A percentile compares a stretch with the other conserved stretches of the same genome.
phyloP scores from a whole-genome alignment of 2,329 filamentous ascomycete species.

The Microsporum audouinii region DNA sequence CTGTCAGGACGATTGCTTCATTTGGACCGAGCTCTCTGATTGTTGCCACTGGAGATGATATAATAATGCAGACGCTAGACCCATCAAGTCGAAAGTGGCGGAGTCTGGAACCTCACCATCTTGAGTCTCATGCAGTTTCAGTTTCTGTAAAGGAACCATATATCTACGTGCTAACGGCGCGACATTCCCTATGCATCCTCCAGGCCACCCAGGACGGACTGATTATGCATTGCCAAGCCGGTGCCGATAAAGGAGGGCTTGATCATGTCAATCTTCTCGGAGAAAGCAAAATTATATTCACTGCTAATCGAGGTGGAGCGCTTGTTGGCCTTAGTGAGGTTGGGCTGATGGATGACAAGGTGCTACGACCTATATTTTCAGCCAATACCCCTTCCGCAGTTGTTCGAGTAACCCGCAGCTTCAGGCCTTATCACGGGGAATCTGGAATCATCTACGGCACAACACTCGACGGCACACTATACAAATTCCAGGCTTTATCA shows the following conservation, averaged over 20 bases:
- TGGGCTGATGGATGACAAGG: conserved; percentile 20
- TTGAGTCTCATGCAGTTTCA: conserved; percentile 41
- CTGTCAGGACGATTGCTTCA: conserved; percentile 46
- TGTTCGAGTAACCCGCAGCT: conserved; percentile 19
- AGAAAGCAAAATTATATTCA: conserved; percentile 37
- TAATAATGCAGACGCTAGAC: conserved; percentile 36
- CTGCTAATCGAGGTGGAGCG: conserved; percentile 42
- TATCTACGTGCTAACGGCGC: conserved; percentile 44
- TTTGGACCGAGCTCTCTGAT: conserved; percentile 36
- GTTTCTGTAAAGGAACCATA: conserved; percentile 37
- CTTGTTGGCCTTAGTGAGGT: conserved; percentile 32
- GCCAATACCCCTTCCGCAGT: conserved; percentile 27
- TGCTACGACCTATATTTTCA: conserved; percentile 22
- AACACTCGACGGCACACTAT: conserved; percentile 57
- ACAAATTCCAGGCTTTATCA: conserved; percentile 57
- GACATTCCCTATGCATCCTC: conserved; percentile 43
- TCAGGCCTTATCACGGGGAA: conserved; percentile 1
- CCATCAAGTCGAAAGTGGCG: conserved; percentile 33
- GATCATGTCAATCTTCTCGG: conserved; percentile 30
- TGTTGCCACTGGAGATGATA: conserved; percentile 35
- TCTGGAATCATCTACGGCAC: conserved; percentile 46
- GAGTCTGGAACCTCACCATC: conserved; percentile 26
- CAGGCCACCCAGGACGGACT: conserved; percentile 29
- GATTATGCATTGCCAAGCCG: conserved; percentile 26
- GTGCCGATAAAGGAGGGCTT: conserved; percentile 23